Conservation (phyloP, 441 rosid genomes). For the Bruguiera hainesii region DNA sequence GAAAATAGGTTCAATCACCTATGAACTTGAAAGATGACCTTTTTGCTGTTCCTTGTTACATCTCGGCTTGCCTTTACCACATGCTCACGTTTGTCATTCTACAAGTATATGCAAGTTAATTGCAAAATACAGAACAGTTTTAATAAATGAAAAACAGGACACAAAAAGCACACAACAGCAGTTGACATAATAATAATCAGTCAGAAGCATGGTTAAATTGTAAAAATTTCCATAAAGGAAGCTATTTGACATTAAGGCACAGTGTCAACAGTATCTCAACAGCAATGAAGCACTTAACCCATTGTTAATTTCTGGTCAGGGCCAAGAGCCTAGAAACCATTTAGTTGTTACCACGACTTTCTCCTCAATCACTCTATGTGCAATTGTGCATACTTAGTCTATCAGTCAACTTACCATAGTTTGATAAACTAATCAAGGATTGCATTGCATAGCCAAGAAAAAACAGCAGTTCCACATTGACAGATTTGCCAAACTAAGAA, state of each 20-base stretch:
- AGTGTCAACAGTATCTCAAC: neutral
- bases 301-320: neutral
- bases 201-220: neutral
- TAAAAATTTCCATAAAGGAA: neutral
- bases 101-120: constrained; percentile 11
- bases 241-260: neutral
- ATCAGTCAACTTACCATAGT: neutral
- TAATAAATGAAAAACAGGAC: neutral
- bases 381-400: neutral
- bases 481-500: neutral
- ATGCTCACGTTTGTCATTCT: constrained; percentile 95
- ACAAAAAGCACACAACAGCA: neutral
- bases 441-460: neutral
- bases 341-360: neutral
- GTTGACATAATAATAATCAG: neutral
- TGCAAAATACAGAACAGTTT: neutral
- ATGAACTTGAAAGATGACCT: constrained; percentile 92
- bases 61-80: constrained; percentile 94
- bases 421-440: neutral
- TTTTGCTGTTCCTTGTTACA: constrained; percentile 86
- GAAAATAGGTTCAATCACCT: constrained; percentile 38
- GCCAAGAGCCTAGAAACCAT: neutral
- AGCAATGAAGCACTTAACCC: neutral
- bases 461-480: neutral
- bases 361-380: neutral